These are phyloP conservation scores for Trametes cubensis DNA, from an alignment of 768 basidiomycete genomes.

Conservation along the genomic window DNA sequence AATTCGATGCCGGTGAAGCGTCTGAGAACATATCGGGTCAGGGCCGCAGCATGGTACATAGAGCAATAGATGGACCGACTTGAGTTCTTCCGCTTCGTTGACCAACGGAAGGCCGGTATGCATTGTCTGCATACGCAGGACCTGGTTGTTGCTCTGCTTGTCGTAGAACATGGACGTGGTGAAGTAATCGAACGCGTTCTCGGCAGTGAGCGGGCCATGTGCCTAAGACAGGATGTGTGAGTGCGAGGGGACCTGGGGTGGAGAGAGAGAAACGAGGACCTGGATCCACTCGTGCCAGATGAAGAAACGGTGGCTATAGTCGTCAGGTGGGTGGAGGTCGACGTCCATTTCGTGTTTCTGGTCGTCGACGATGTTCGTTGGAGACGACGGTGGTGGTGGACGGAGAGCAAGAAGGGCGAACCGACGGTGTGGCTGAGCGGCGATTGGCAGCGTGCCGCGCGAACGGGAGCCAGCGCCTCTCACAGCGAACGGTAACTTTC, in stretches of 20 bases:
- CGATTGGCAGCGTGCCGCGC: slow-evolving; percentile 17
- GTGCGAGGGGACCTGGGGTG: not conserved
- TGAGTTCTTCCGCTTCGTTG: slow-evolving; percentile 87
- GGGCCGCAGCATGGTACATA: slow-evolving; percentile 9
- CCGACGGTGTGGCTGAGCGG: slow-evolving; percentile 5
- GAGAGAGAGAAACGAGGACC: slow-evolving; percentile 39
- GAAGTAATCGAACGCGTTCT: slow-evolving; percentile 91
- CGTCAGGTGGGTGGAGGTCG: slow-evolving; percentile 79
- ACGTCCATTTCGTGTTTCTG: slow-evolving; percentile 43
- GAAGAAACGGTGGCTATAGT: slow-evolving; percentile 81
- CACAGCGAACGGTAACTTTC: slow-evolving; percentile 18
- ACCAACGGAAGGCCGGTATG: slow-evolving; percentile 75
- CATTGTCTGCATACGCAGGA: slow-evolving; percentile 91
- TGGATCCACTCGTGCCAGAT: slow-evolving; percentile 93
- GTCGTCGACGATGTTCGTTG: not conserved
- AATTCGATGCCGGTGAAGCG: slow-evolving; percentile 90
- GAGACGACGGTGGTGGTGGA: slow-evolving; percentile 10
- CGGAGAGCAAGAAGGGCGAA: slow-evolving; percentile 2
- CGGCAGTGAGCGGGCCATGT: slow-evolving; percentile 70
- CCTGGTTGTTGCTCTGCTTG: slow-evolving; percentile 91
- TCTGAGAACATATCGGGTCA: slow-evolving; percentile 42
- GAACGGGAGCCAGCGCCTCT: slow-evolving; percentile 24
- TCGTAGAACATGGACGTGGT: slow-evolving; percentile 91
- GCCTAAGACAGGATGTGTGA: slow-evolving; percentile 16
- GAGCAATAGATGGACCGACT: slow-evolving; percentile 42